Conservation (phyloP, 2,329 filamentous ascomycete species). For the Apiospora arundinis region DNA sequence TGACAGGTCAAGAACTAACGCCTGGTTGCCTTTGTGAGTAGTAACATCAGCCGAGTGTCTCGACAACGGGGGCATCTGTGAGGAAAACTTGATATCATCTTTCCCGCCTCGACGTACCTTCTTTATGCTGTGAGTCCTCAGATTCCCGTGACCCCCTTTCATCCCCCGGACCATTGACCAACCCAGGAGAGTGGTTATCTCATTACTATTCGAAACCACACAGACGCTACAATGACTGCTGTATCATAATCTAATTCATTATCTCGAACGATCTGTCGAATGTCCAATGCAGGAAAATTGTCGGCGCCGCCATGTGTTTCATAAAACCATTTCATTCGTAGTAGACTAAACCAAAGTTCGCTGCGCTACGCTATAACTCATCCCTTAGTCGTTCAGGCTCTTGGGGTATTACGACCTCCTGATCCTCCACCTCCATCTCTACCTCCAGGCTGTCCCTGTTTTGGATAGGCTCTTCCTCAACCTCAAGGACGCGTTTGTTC, state of each 20-base stretch:
- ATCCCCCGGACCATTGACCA: background rate
- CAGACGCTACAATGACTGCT: background rate
- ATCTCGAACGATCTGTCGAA: background rate
- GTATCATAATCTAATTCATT: background rate
- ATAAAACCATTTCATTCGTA: slow-evolving; percentile 1
- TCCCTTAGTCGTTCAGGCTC: slow-evolving; percentile 8
- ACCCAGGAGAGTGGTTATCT: background rate
- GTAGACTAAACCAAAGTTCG: slow-evolving; percentile 5
- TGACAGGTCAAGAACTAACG: slow-evolving; percentile 16
- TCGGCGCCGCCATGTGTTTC: background rate
- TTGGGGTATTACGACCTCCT: background rate
- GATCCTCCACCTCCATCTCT: background rate
- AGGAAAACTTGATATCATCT: slow-evolving; percentile 5
- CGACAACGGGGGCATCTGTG: background rate
- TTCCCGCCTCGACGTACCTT: slow-evolving; percentile 2
- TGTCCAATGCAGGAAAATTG: background rate
- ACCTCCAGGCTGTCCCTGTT: background rate
- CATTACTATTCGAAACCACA: background rate
- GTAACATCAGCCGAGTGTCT: slow-evolving; percentile 12
- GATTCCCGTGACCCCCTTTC: background rate
- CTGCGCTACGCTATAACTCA: slow-evolving; percentile 19
- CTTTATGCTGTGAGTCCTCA: slow-evolving; percentile 8
- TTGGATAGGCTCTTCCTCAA: background rate
- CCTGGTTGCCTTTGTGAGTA: slow-evolving; percentile 6
- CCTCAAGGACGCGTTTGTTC: background rate